A percentile compares a stretch with the other conserved stretches of the same genome.
Evolutionary conservation across 805 yeast species (phyloP).

Genomic region (Candida germanica): DNA sequence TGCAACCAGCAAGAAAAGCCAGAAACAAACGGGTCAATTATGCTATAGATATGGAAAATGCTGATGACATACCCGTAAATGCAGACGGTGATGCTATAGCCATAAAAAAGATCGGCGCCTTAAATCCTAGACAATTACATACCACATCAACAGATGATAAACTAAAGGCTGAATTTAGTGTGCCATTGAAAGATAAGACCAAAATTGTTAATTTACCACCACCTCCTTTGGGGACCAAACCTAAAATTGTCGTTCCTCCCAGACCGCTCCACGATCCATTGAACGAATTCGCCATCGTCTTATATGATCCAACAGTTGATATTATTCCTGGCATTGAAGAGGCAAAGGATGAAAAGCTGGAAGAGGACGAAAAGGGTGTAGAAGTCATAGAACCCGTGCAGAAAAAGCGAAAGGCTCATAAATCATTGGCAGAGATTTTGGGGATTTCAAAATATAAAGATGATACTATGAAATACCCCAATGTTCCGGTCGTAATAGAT

Average conservation of each 20-base stretch:
- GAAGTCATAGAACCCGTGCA: slow-evolving; percentile 15
- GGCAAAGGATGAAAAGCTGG: slow-evolving; percentile 14
- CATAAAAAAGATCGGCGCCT: slow-evolving; percentile 50
- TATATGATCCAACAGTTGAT: slow-evolving; percentile 94
- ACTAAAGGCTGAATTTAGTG: slow-evolving; percentile 46
- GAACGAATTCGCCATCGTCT: slow-evolving; percentile 88
- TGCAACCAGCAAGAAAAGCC: slow-evolving; percentile 21
- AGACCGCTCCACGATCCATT: slow-evolving; percentile 93
- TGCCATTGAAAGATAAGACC: slow-evolving; percentile 51
- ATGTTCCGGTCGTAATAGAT: slow-evolving; percentile 95
- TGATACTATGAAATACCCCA: slow-evolving; percentile 57
- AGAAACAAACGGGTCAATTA: slow-evolving; percentile 32
- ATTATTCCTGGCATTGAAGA: slow-evolving; percentile 29
- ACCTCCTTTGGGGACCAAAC: slow-evolving; percentile 81
- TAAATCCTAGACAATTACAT: slow-evolving; percentile 52
- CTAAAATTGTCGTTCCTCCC: slow-evolving; percentile 70
- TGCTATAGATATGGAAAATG: slow-evolving; percentile 21
- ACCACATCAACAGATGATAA: slow-evolving; percentile 37
- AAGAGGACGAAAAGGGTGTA: slow-evolving; percentile 9
- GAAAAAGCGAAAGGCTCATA: slow-evolving; percentile 49
- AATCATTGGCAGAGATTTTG: slow-evolving; percentile 72
- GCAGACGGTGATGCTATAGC: slow-evolving; percentile 33
- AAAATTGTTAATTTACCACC: slow-evolving; percentile 43
- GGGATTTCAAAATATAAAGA: slow-evolving; percentile 60
- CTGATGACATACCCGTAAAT: slow-evolving; percentile 7